These are phyloP conservation scores for Penicillium atrosanguineum DNA, from an alignment of 495 filamentous ascomycete genomes.

Conservation along the genomic window DNA sequence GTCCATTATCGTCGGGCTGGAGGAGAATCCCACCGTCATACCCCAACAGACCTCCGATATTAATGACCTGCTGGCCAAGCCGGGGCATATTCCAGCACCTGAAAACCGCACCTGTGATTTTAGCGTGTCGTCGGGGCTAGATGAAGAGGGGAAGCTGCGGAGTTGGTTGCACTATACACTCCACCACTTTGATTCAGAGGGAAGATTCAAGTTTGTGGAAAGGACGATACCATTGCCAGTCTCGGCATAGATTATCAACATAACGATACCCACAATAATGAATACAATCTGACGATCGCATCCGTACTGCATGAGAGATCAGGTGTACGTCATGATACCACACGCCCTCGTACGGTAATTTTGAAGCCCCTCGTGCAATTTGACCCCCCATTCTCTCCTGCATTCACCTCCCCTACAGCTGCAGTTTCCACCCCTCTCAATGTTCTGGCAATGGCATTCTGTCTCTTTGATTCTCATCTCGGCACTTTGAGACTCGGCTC, in stretches of 20 bases:
- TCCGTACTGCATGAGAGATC: background rate
- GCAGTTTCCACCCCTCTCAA: background rate
- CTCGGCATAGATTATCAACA: background rate
- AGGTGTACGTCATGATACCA: conserved; percentile 1
- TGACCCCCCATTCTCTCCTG: background rate
- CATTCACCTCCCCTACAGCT: conserved; percentile 1
- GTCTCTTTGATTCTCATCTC: background rate
- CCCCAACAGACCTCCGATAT: background rate
- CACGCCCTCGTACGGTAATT: background rate
- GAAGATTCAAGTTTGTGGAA: conserved; percentile 4
- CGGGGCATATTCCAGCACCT: background rate
- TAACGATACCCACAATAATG: background rate
- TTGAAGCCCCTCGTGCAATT: conserved; percentile 5
- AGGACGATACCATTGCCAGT: conserved; percentile 6
- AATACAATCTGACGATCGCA: background rate
- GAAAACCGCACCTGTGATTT: too few species aligned
- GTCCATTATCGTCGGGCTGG: conserved; percentile 10
- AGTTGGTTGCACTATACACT: conserved; percentile 11
- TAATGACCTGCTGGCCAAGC: conserved; percentile 1
- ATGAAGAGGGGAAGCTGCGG: conserved; percentile 1
- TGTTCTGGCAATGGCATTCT: background rate
- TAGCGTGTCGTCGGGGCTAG: too few species aligned
- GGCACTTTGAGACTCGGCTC: background rate
- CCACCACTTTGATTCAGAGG: conserved; percentile 7
- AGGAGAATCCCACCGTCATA: conserved; percentile 11